Conservation (phyloP, 768 basidiomycete genomes). For the Strobilomyces echinocephalus region DNA sequence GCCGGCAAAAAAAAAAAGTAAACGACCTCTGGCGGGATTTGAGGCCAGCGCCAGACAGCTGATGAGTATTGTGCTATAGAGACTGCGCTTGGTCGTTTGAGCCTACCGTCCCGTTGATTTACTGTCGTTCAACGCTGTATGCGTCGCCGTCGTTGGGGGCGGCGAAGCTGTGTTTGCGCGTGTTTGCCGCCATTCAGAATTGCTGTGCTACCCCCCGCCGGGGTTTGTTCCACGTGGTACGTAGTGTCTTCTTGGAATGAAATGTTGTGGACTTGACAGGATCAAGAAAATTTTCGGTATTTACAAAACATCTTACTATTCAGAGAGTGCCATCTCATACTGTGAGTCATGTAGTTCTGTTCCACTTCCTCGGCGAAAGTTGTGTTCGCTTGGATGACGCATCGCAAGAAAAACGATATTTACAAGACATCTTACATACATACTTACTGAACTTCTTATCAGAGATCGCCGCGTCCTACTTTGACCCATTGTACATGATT, state of each 20-base stretch:
- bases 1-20: not conserved
- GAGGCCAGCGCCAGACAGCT: not conserved
- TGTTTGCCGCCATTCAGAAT: conserved; percentile 5
- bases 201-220: not conserved
- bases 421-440: not conserved
- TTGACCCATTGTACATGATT: too few species aligned
- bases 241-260: too few species aligned
- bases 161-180: conserved; percentile 7
- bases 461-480: not conserved
- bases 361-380: too few species aligned
- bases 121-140: not conserved
- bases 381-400: too few species aligned
- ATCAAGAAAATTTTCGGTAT: too few species aligned
- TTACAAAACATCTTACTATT: too few species aligned
- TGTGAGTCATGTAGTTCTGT: too few species aligned
- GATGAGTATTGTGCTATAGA: not conserved
- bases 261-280: too few species aligned
- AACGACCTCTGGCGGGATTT: not conserved
- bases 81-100: not conserved
- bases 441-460: too few species aligned
- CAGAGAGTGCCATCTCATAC: too few species aligned
- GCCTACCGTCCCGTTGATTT: not conserved
- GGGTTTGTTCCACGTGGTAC: too few species aligned
- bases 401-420: not conserved
- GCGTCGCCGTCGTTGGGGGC: conserved; percentile 11